A percentile compares a stretch with the other conserved stretches of the same genome.
phyloP scores from a whole-genome alignment of 2,329 filamentous ascomycete genomes.

The Dissoconium aciculare region DNA sequence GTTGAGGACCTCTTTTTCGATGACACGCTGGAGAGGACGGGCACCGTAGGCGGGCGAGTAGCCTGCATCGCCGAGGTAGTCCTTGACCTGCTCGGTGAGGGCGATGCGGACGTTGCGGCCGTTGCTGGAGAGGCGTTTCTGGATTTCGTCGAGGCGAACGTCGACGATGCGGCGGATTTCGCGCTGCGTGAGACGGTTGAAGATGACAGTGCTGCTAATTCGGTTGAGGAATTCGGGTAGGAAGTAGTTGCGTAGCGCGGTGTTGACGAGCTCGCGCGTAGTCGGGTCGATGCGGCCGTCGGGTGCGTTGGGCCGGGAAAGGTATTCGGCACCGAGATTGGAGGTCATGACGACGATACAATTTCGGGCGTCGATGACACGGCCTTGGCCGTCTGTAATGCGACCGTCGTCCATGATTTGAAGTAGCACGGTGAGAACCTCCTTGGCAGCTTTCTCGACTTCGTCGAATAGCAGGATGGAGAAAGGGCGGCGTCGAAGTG shows the following conservation, averaged over 20 bases:
- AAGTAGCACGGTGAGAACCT: conserved; percentile 89
- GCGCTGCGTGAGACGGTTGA: conserved; percentile 79
- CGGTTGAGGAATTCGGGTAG: conserved; percentile 96
- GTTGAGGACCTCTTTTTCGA: conserved; percentile 96
- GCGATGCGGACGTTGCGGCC: conserved; percentile 71
- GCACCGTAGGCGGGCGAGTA: conserved; percentile 95
- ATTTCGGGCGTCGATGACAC: conserved; percentile 88
- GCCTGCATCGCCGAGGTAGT: conserved; percentile 79
- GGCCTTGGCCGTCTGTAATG: conserved; percentile 94
- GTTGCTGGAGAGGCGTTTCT: conserved; percentile 76
- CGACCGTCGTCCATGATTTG: conserved; percentile 99
- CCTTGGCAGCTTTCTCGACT: conserved; percentile 96
- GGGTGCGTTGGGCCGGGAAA: conserved; percentile 60
- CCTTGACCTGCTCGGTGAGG: conserved; percentile 73
- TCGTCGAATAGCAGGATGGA: conserved; percentile 97
- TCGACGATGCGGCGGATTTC: conserved; percentile 97
- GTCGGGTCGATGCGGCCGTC: conserved; percentile 76
- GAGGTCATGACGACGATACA: conserved; percentile 99
- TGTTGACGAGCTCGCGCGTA: conserved; percentile 81
- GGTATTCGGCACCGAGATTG: conserved; percentile 86
- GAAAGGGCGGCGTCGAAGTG: conserved; percentile 84
- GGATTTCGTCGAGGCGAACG: conserved; percentile 71
- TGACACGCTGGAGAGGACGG: conserved; percentile 70
- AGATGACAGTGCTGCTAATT: conserved; percentile 91
- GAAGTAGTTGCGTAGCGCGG: conserved; percentile 85